Evolutionary conservation across 352 stramenopile genomes (phyloP).

Genomic region (Phytophthora pseudosyringae): DNA sequence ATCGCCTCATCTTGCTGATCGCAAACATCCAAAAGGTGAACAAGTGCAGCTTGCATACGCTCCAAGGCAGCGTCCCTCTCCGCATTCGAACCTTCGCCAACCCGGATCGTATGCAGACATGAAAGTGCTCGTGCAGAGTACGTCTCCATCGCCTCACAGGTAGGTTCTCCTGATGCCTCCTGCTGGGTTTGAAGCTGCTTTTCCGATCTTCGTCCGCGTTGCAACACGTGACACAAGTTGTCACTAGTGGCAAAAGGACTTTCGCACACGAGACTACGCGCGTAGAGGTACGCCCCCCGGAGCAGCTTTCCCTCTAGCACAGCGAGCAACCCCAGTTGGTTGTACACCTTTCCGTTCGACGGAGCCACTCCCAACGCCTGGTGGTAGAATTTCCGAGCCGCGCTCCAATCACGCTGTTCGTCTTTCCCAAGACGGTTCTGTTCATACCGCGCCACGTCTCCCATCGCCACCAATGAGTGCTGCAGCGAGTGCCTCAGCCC

Average conservation of each 20-base stretch:
- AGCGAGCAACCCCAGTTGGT: conserved; percentile 60
- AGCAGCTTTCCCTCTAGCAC: conserved; percentile 41
- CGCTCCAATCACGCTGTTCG: conserved; percentile 33
- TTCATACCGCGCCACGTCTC: conserved; percentile 53
- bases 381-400: conserved; percentile 43
- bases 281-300: conserved; percentile 53
- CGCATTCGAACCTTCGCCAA: conserved; percentile 3
- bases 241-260: conserved; percentile 42
- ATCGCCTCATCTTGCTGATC: conserved; percentile 21
- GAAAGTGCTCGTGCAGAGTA: conserved; percentile 18
- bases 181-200: conserved; percentile 22
- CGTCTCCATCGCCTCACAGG: conserved; percentile 20
- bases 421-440: conserved; percentile 31
- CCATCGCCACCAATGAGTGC: conserved; percentile 52
- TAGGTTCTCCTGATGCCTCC: background rate
- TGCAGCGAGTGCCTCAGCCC: conserved; percentile 47
- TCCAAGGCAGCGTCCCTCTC: conserved; percentile 21
- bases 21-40: conserved; percentile 19
- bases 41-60: conserved; percentile 20
- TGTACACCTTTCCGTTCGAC: conserved; percentile 63
- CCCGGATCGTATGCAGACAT: conserved; percentile 28
- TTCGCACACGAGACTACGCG: conserved; percentile 48
- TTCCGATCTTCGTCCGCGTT: conserved; percentile 16
- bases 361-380: conserved; percentile 44
- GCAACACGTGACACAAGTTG: conserved; percentile 51